These are phyloP conservation scores for Plenodomus lindquistii DNA, from an alignment of 2,329 filamentous ascomycete genomes.

Conservation along the genomic window DNA sequence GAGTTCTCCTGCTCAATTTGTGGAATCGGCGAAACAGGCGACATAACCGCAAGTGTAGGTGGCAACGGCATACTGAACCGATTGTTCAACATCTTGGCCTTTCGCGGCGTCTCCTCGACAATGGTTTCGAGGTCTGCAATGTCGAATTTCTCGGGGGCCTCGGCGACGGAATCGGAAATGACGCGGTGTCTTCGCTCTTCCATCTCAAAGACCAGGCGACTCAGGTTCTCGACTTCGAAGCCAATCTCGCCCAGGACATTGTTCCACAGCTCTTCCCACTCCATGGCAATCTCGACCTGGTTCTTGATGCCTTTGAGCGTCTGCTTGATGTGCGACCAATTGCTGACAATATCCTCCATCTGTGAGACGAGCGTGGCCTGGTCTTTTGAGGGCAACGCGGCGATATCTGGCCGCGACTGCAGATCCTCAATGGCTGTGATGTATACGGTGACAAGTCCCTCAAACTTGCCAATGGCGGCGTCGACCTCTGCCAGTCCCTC, in stretches of 20 bases:
- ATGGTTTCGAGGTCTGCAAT: slow-evolving; percentile 92
- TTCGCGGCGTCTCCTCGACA: slow-evolving; percentile 77
- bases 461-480: slow-evolving; percentile 77
- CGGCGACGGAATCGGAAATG: slow-evolving; percentile 61
- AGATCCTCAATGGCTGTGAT: slow-evolving; percentile 92
- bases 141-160: slow-evolving; percentile 68
- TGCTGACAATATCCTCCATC: slow-evolving; percentile 83
- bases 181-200: slow-evolving; percentile 90
- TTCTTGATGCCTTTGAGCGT: slow-evolving; percentile 79
- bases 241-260: slow-evolving; percentile 92
- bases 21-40: slow-evolving; percentile 62
- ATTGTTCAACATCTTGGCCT: slow-evolving; percentile 60
- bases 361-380: slow-evolving; percentile 77
- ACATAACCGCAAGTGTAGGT: slow-evolving; percentile 60
- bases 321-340: slow-evolving; percentile 81
- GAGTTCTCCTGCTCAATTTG: slow-evolving; percentile 76
- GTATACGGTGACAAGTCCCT: slow-evolving; percentile 88
- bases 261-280: slow-evolving; percentile 98
- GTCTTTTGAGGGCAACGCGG: slow-evolving; percentile 69
- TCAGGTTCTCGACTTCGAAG: slow-evolving; percentile 79
- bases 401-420: slow-evolving; percentile 77
- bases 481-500: slow-evolving; percentile 74
- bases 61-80: slow-evolving; percentile 66
- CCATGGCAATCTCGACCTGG: slow-evolving; percentile 96
- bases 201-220: slow-evolving; percentile 91